phyloP scores from a whole-genome alignment of 1,284 basidiomycete genomes.

The Neonothopanus nambi region DNA sequence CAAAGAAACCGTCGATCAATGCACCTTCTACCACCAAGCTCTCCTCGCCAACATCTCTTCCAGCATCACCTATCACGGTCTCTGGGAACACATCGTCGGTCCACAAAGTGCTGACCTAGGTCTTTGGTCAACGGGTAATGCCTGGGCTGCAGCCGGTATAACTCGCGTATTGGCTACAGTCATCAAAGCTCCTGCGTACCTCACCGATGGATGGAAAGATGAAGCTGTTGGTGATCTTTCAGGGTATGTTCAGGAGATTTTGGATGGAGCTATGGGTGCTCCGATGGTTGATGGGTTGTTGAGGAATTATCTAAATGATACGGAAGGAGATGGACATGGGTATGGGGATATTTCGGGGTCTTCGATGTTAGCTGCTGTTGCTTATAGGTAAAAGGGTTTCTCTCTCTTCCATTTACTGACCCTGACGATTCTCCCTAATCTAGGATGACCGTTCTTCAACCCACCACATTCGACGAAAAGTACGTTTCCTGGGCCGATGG shows the following conservation, averaged over 20 bases:
- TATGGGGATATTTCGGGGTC: slow-evolving; percentile 47
- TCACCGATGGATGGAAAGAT: slow-evolving; percentile 22
- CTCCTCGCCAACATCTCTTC: slow-evolving; percentile 37
- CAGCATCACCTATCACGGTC: slow-evolving; percentile 17
- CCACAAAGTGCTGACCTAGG: slow-evolving; percentile 44
- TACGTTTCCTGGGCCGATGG: slow-evolving; percentile 34
- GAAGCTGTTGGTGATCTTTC: slow-evolving; percentile 34
- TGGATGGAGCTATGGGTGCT: slow-evolving; percentile 40
- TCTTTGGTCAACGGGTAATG: slow-evolving; percentile 55
- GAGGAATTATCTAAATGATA: slow-evolving; percentile 40
- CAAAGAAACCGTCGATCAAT: slow-evolving; percentile 46
- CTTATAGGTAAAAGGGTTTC: slow-evolving; percentile 38
- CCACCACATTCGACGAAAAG: slow-evolving; percentile 20
- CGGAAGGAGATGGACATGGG: slow-evolving; percentile 28
- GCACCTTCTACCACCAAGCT: slow-evolving; percentile 42
- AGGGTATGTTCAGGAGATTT: slow-evolving; percentile 45
- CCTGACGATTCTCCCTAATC: too few species aligned
- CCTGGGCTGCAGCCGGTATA: slow-evolving; percentile 42
- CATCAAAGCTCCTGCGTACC: slow-evolving; percentile 36
- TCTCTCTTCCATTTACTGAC: slow-evolving; percentile 23
- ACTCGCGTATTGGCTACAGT: slow-evolving; percentile 48
- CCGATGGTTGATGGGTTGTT: slow-evolving; percentile 35
- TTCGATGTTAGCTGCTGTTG: slow-evolving; percentile 41
- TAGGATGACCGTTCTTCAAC: slow-evolving; percentile 35
- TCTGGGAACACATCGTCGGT: slow-evolving; percentile 52